Evolutionary conservation across 1,284 basidiomycete species (phyloP), one percentile per base, ranked within the genome.

Genomic region (Vanrija sp.): DNA sequence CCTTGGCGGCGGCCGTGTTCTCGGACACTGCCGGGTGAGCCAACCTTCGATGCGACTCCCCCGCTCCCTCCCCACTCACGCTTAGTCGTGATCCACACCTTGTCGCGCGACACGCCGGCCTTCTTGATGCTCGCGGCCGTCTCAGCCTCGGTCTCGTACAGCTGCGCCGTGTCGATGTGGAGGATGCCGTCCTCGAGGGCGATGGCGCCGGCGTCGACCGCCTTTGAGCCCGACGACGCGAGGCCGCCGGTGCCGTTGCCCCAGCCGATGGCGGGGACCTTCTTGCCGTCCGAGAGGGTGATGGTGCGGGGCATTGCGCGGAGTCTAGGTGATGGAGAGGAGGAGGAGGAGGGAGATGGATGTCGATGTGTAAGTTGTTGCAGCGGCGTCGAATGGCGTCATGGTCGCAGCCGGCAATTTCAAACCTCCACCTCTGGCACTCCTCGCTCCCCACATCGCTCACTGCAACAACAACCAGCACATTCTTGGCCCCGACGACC

Each of bases 21-120:
- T 31, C 31, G 12, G 31, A 31, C 9, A 31, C 31, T 31, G 31
- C 4, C 4, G 12, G 31, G 31, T 14, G 31, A 25, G 31, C 31
- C 31, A 14, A 9, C 31, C 31, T 14, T 31, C 27, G 6, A 12
- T 12, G 6, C 27, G 24, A 12, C 27, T 31, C 2, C 31, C 8
- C 25, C 8, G 12, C 2, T 14, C 9, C 4, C 2, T 8, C 15
- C 12, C 1, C 2, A 54, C 68, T 41, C 43, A 68, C 69, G 42
- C 63, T 85, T 84, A 41, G 82, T 84, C 25, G 79, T 80, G 51
- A 81, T 68, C 68, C 77, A 80, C 38, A 80, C 66, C 16, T 80
- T 72, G 45, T 75, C 69, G 36, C 77, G 69, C 54, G 71, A 66
- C 36, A 79, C 58, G 0, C 77, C 77, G 8, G 69, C 67, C 38